These are phyloP conservation scores for Serendipita sp. DNA, from an alignment of 768 basidiomycete genomes.

Conservation along the genomic window DNA sequence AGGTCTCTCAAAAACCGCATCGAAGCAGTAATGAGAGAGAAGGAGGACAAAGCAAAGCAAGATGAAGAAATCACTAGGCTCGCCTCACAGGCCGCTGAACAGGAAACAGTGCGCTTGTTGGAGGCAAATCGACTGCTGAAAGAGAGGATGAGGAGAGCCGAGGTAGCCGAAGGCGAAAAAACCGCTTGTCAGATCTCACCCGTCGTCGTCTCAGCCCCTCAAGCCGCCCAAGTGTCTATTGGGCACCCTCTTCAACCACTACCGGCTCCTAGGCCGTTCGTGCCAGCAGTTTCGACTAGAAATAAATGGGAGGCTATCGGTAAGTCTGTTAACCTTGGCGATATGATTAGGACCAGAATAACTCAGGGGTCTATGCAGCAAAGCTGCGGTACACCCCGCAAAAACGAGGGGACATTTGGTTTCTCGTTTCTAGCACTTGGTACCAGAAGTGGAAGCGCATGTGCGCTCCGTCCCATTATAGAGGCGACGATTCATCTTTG, in stretches of 20 bases:
- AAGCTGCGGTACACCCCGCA: slow-evolving; percentile 31
- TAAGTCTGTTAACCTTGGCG: neutral
- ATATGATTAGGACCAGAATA: slow-evolving; percentile 11
- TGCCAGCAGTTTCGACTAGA: slow-evolving; percentile 17
- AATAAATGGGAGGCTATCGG: neutral
- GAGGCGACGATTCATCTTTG: slow-evolving; percentile 40
- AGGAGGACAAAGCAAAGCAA: neutral
- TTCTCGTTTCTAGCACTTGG: slow-evolving; percentile 54
- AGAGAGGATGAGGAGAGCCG: neutral
- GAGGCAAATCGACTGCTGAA: neutral
- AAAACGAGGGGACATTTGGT: slow-evolving; percentile 60
- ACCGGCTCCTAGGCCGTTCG: slow-evolving; percentile 12
- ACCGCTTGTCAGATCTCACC: too few relatives aligned
- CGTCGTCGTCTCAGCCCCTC: neutral
- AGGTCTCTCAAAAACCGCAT: neutral
- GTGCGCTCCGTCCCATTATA: slow-evolving; percentile 30
- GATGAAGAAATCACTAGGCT: neutral
- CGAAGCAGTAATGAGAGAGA: neutral
- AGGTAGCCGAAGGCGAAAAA: too few relatives aligned
- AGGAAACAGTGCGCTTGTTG: neutral
- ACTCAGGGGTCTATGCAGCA: slow-evolving; percentile 21
- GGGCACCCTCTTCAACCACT: slow-evolving; percentile 22
- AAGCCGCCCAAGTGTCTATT: slow-evolving; percentile 4
- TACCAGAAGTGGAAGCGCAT: slow-evolving; percentile 60
- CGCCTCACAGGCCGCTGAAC: neutral